Conservation (phyloP, 2,329 filamentous ascomycete species). For the Coniella vitis region DNA sequence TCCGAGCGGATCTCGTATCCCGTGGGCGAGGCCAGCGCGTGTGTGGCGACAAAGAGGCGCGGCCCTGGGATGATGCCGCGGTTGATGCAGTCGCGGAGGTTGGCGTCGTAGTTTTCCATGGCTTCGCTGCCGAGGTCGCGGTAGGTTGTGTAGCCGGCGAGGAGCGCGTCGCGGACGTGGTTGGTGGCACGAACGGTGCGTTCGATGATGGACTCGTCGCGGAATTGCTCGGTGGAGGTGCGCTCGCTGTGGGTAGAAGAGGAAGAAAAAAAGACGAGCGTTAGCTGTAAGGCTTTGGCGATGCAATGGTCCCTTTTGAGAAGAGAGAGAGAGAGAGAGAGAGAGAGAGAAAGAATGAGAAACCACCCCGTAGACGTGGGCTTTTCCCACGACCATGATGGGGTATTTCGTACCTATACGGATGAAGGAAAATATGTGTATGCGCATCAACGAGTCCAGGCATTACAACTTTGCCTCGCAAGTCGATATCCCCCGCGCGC, state of each 20-base stretch:
- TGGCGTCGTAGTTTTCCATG: slow-evolving; percentile 41
- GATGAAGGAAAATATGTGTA: slow-evolving; percentile 50
- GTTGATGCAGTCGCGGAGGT: slow-evolving; percentile 46
- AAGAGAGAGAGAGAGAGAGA: slow-evolving; percentile 1
- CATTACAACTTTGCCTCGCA: slow-evolving; percentile 44
- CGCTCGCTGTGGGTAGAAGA: slow-evolving; percentile 33
- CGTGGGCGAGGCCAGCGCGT: slow-evolving; percentile 41
- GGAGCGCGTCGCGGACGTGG: slow-evolving; percentile 43
- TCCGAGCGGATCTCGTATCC: slow-evolving; percentile 44
- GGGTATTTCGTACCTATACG: slow-evolving; percentile 37
- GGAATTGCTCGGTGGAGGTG: slow-evolving; percentile 40
- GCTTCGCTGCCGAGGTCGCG: slow-evolving; percentile 49
- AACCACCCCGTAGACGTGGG: too few species aligned
- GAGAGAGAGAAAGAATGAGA: slow-evolving; percentile 8
- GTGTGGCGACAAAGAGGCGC: slow-evolving; percentile 48
- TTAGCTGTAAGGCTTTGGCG: too few species aligned
- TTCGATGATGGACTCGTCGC: slow-evolving; percentile 52
- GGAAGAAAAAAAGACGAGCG: too few species aligned
- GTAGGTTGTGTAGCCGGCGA: slow-evolving; percentile 54
- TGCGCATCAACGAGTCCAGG: slow-evolving; percentile 50
- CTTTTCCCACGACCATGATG: too few species aligned
- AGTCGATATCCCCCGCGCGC: slow-evolving; percentile 38
- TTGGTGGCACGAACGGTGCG: slow-evolving; percentile 47
- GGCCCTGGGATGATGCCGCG: slow-evolving; percentile 48
- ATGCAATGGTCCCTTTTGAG: too few species aligned